phyloP scores from a whole-genome alignment of 106 monocot genomes.

The Dioscorea zingiberensis region DNA sequence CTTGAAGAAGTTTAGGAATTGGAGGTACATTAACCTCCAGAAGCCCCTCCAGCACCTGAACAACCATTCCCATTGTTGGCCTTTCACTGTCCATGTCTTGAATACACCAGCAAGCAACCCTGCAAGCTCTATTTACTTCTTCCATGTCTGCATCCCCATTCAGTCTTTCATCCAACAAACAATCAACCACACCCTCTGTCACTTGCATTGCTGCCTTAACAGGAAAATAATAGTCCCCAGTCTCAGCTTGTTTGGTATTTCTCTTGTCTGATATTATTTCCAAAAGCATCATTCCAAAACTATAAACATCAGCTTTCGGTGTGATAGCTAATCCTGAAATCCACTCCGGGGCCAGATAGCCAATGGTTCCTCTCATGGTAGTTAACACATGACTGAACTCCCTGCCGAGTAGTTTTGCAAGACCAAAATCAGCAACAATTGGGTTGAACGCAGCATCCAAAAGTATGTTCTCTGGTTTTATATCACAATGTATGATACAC shows the following conservation, averaged over 20 bases:
- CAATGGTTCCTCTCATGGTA: neutral
- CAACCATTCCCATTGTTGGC: neutral
- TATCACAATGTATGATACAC: neutral
- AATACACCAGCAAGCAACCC: neutral
- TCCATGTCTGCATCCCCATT: neutral
- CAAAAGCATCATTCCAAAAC: conserved; percentile 1
- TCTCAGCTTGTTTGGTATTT: neutral
- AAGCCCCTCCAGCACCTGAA: neutral
- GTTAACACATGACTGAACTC: neutral
- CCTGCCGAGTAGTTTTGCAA: neutral
- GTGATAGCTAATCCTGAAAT: neutral
- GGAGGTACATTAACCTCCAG: neutral
- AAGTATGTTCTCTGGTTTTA: neutral
- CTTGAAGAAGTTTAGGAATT: neutral
- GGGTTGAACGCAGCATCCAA: neutral
- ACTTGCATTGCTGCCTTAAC: neutral
- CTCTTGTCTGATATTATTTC: conserved; percentile 2
- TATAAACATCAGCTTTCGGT: conserved; percentile 1
- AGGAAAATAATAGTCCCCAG: neutral
- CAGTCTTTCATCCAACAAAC: neutral
- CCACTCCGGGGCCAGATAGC: neutral
- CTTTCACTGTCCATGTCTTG: neutral
- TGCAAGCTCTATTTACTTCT: neutral
- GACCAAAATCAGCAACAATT: neutral
- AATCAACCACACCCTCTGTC: neutral